Conservation (phyloP, 306 rosid genomes). For the Fragaria iinumae region DNA sequence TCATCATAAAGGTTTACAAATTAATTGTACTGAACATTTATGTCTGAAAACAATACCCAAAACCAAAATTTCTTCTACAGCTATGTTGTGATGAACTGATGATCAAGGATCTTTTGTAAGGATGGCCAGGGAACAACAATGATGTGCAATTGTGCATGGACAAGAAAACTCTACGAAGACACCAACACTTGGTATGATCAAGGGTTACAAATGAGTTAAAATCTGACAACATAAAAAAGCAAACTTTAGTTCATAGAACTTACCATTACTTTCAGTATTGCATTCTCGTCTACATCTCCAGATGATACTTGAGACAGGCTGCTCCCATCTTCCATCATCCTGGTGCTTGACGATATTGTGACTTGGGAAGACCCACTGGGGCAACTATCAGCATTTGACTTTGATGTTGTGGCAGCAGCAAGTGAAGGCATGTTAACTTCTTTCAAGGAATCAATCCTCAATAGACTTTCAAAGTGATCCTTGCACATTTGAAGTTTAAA, state of each 20-base stretch:
- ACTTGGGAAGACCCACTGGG: conserved; percentile 82
- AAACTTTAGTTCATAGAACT: conserved; percentile 29
- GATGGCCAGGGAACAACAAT: background rate
- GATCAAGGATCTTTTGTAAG: background rate
- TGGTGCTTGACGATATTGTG: conserved; percentile 64
- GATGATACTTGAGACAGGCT: conserved; percentile 84
- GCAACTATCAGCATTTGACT: conserved; percentile 75
- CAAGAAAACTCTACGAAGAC: background rate
- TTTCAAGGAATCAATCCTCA: conserved; percentile 84
- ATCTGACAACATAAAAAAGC: background rate
- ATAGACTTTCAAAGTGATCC: conserved; percentile 81
- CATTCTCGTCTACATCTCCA: conserved; percentile 78
- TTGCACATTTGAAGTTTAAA: conserved; percentile 98
- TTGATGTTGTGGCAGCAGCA: conserved; percentile 45
- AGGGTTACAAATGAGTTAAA: background rate
- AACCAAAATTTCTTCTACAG: background rate
- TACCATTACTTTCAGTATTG: conserved; percentile 96
- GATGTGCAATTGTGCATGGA: background rate
- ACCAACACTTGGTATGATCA: background rate
- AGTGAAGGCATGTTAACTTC: conserved; percentile 59
- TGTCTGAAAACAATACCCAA: background rate
- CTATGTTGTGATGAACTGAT: background rate
- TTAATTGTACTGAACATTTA: background rate
- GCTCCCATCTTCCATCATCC: conserved; percentile 80
- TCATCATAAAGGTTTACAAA: conserved; percentile 8